These are phyloP conservation scores for Dioscorea alata DNA, from an alignment of 106 monocot species.

Conservation along the genomic window DNA sequence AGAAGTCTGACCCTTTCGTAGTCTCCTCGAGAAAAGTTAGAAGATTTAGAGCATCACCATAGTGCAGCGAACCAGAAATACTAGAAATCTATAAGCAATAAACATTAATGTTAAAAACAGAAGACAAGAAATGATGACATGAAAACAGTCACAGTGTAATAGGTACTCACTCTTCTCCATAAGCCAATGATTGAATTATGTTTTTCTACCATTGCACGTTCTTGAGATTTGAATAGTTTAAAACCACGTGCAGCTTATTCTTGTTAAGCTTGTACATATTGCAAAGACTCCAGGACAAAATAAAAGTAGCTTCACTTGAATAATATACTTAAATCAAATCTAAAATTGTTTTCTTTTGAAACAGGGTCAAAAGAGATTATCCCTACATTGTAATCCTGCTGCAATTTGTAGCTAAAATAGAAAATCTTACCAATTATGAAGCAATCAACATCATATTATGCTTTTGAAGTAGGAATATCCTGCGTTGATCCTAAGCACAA, in stretches of 20 bases:
- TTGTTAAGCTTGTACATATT: slow-evolving; percentile 38
- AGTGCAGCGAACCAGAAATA: slow-evolving; percentile 68
- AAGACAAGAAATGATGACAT: neutral
- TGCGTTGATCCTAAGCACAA: too few species aligned
- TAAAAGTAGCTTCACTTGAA: too few species aligned
- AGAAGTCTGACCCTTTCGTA: slow-evolving; percentile 54
- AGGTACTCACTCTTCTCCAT: slow-evolving; percentile 85
- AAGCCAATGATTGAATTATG: slow-evolving; percentile 71
- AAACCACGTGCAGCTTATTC: slow-evolving; percentile 64
- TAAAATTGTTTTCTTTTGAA: too few species aligned
- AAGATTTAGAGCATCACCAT: slow-evolving; percentile 67
- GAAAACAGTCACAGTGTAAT: neutral
- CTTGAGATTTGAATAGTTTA: slow-evolving; percentile 68
- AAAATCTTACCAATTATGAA: too few species aligned
- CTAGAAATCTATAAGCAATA: slow-evolving; percentile 54
- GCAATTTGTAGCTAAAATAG: too few species aligned
- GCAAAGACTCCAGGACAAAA: too few species aligned
- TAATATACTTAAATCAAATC: too few species aligned
- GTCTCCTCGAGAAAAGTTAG: slow-evolving; percentile 66
- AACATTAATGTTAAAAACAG: neutral
- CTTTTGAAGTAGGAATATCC: too few species aligned
- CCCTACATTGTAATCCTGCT: too few species aligned
- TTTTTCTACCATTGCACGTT: slow-evolving; percentile 64
- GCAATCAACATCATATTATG: too few species aligned
- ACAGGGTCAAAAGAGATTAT: too few species aligned